Base-by-base conservation (phyloP, 202 grass and related monocot genomes). In the Saccharum hybrid region DNA sequence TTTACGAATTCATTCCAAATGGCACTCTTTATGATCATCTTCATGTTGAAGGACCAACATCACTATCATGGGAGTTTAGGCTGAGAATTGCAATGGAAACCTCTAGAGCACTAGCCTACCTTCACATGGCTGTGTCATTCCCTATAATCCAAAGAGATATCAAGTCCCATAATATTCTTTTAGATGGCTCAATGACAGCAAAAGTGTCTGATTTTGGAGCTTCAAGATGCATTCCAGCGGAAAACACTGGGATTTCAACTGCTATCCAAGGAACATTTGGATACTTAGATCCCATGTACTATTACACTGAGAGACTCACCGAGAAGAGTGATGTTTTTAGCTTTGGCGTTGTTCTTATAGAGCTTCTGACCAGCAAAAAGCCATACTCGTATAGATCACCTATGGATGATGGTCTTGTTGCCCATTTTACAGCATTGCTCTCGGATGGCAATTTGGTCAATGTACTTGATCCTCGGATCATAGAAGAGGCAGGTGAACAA, bases 231-330 rank as follows among this genome's bases (percentile, higher is more conserved):
- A 68, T 68, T n/a, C 65, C 34, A 0, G 3, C 3, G 1, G 34
- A 68, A 21, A 36, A 38, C 19, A 68, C 65, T 10, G 34, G 65
- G 16, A 36, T 68, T 68, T n/a, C 18, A 10, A 68, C 65, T 8
- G 65, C 65, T 39, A 39, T 68, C 65, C 65, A 68, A 68, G 65
- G 65, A 39, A 68, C 65, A n/a, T 37, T 68, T 1, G 65, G 65
- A 68, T 39, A 39, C 33, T 18, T 66, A 8, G 64, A 66, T 66
- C 64, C 33, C 7, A 66, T 66, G 64, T 66, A 66, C 64, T 66
- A 66, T 15, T 66, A 68, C 65, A 68, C 65, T 4, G 65, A 34
- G 4, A 19, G 34, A 19, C 65, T 68, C 8, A 68, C 65, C 0
- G 65, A 68, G 8, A 68, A 68, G 18, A 68, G 65, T 10, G 34